Base-by-base conservation (phyloP, 2,329 filamentous ascomycete species). In the Mycosphaerella sp. region DNA sequence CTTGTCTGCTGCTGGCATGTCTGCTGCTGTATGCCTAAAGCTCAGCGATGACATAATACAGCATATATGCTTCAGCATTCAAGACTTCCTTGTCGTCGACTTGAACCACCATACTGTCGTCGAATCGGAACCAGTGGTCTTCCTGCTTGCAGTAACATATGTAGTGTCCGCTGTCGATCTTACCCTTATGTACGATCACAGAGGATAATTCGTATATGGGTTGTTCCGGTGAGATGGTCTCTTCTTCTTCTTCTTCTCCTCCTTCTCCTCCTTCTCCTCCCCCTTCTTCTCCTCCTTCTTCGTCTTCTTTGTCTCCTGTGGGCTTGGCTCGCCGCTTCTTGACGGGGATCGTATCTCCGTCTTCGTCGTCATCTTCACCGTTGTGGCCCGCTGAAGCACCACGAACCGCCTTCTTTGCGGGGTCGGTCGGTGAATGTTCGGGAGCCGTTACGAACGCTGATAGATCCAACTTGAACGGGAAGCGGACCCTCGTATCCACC, bases 51-150 rank as follows among this genome's bases (percentile, higher is more conserved):
- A 68, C 64, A 54, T 97, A 97, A 68, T 96, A 95, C 47, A 97
- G 74, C 51, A 97, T 75, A 68, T 96, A 97, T 0, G 91, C 89
- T 67, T 95, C 85, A 12, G 88, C 87, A 27, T 79, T 80, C 37
- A 97, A 76, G 2, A 97, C 91, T 53, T 96, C 88, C 4, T 86
- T 86, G 65, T 93, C 85, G 41, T 81, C 82, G 2, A 88, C 91
- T 50, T 90, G 66, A 55, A 90, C 87, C 18, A 97, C 91, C 67
- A 89, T 89, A 67, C 93, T 90, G 66, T 97, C 91, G 64, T 97
- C 94, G 71, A 96, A 96, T 49, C 87, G 82, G 68, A 95, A 95
- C 91, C 91, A 97, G 79, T 95, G 66, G 49, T 87, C 85, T 4
- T 84, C 86, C 53, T 91, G 85, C 41, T 88, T 77, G 53, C 87